Base-by-base conservation (phyloP, 495 filamentous ascomycete species). In the Trichoderma gamsii region DNA sequence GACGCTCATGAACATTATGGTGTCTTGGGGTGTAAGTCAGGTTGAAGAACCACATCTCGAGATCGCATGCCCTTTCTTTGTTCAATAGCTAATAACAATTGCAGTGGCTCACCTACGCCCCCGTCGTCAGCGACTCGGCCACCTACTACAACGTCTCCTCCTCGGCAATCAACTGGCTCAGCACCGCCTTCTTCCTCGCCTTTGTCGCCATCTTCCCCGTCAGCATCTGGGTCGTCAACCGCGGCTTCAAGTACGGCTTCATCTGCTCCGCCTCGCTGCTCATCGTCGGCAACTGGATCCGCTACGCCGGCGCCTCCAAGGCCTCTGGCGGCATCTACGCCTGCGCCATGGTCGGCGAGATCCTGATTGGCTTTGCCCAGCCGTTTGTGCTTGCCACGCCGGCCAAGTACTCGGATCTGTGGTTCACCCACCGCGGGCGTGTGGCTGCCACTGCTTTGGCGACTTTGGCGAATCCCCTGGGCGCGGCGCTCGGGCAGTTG, bases 61-160 rank as follows among this genome's bases (percentile, higher is more conserved):
- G 35, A 63, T 21, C n/a, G 15, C 16, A 44, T 41, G 1, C n/a
- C 15, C 35, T 13, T 16, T 41, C 7, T 56, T n/a, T 23, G 18
- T 9, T 25, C n/a, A n/a, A n/a, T n/a, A n/a, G n/a, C n/a, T n/a
- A n/a, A n/a, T n/a, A n/a, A n/a, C n/a, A n/a, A n/a, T n/a, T n/a
- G n/a, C n/a, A n/a, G 90, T 98, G 94, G 94, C 85, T 99, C 70
- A 95, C 93, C 41, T 99, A 92, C 79, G 88, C 94, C 9, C 87
- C 95, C 41, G 88, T 96, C 46, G 92, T 92, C 15, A 86, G 87
- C 59, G 89, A 88, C 21, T 84, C 92, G 0, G 87, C 93, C 3
- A 73, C 82, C 46, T 96, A 92, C 80, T 99, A 95, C 75, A 64
- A 72, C 63, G 90, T 91, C 7, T 84, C 84, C 25, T 87, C 93